Base-by-base conservation (phyloP, 2,329 filamentous ascomycete species). In the Ophiostoma himal-ulmi region DNA sequence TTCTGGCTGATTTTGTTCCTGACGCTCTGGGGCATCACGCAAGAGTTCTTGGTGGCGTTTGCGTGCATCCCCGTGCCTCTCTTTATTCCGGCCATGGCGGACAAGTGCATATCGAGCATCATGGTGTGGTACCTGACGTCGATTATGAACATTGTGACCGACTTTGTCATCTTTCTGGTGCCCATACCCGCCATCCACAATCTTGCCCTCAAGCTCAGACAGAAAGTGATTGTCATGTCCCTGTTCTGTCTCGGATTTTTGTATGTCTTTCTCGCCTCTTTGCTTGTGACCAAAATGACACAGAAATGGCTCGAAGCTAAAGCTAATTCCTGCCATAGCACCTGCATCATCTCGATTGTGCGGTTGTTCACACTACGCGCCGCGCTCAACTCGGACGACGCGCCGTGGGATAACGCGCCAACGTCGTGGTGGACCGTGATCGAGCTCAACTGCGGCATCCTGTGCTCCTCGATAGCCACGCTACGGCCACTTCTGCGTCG, bases 381-480 rank as follows among this genome's bases (percentile, higher is more conserved):
- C 0, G 91, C 96, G 76, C 93, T 97, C 62, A 71, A 70, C 2
- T 75, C 73, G 5, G 20, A 72, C 5, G 76, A 77, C 71, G 73
- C 74, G 0, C 75, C 76, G 37, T 79, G 77, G 77, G 76, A 77
- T 68, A 77, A 78, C 39, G 74, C 77, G 1, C 73, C 76, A 8
- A 76, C 77, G 0, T 75, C 78, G 1, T 77, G 76, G 91, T 98
- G 94, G 94, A 94, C 91, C n/a, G 91, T 90, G 13, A 88, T 97
- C 69, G 94, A 97, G 78, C 92, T 97, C 76, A 95, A 96, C 74
- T 84, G 95, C 1, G 94, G 93, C 20, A 93, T 97, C 75, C 89
- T 93, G 74, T 96, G 92, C 77, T 93, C 91, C 62, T 97, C 93
- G 75, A 91, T 97, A 17, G 94, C 94, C 20, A 94, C 91, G 0